phyloP scores from a whole-genome alignment of 1,284 basidiomycete genomes.

The Peniophora sp. region DNA sequence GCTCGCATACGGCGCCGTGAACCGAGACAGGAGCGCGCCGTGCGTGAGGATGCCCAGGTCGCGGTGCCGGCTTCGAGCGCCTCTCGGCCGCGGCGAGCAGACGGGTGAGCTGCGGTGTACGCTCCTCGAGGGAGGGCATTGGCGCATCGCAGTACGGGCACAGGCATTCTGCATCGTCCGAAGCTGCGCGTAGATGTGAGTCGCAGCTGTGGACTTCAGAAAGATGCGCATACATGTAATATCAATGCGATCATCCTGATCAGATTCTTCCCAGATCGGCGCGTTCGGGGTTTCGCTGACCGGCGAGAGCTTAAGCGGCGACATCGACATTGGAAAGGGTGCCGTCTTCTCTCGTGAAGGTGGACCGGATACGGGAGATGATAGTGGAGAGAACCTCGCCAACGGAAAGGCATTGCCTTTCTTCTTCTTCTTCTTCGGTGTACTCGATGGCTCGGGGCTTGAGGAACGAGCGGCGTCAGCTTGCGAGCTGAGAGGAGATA shows the following conservation, averaged over 20 bases:
- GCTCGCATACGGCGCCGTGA: constrained; percentile 63
- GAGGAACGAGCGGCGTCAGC: neutral
- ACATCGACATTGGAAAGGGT: neutral
- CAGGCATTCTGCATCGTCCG: constrained; percentile 49
- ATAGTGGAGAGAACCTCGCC: neutral
- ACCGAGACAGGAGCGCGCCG: constrained; percentile 53
- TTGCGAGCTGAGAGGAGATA: neutral
- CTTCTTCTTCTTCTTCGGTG: neutral
- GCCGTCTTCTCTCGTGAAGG: neutral
- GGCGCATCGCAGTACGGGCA: constrained; percentile 74
- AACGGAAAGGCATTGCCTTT: neutral
- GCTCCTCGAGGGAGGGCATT: constrained; percentile 40
- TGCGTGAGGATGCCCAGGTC: constrained; percentile 62
- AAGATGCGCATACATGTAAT: too few relatives aligned
- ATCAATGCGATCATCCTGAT: too few relatives aligned
- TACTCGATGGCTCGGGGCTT: neutral
- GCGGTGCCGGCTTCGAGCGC: constrained; percentile 50
- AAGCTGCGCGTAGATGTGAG: neutral
- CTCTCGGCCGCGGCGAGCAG: constrained; percentile 44
- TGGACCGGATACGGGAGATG: neutral
- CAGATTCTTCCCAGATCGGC: too few relatives aligned
- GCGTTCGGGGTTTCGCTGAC: too few relatives aligned
- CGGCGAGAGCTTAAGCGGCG: neutral
- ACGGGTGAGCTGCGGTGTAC: constrained; percentile 48
- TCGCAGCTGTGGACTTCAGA: too few relatives aligned